Base-by-base conservation (phyloP, 345 rosid species). In the Citrus hindsii region DNA sequence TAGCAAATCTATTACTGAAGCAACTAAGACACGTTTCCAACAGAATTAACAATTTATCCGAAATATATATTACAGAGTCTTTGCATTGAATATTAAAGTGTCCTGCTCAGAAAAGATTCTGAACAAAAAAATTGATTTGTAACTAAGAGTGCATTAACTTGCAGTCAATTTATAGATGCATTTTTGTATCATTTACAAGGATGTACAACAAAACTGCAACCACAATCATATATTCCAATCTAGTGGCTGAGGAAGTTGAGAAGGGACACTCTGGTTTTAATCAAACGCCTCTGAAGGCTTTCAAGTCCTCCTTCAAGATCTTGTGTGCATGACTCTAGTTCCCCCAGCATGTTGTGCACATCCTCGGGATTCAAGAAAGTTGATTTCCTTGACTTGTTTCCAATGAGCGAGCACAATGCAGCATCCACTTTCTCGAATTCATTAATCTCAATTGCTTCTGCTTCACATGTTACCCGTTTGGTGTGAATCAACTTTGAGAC, bases 241-340 rank as follows among this genome's bases (percentile, higher is more conserved):
- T 71, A 83, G 19, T 79, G 69, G 79, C 78, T 82, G 73, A 87
- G 51, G 46, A 55, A 78, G 79, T 85, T 80, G 64, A 80, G 83
- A 48, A 80, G 40, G 51, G 79, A 35, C n/a, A 69, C 79, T 74
- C 81, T 69, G 12, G 79, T 28, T 82, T 77, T 73, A 65, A 82
- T 82, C 69, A 78, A 48, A 48, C 24, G 25, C 73, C 76, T 77
- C 51, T 21, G 51, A 28, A 82, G 79, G 40, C 71, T 27, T 51
- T 75, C 71, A 22, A 75, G 37, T 32, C 62, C 76, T 60, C 53
- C 83, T 53, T 75, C 79, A 30, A 67, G 37, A 4, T 77, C 81
- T 68, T 72, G 76, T 62, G 74, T 77, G 81, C 73, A 46, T 0
- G 16, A 51, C 51, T 80, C 79, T 22, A 76, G 69, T 14, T 64